Percentiles rank a stretch among this genome's conserved stretches.
Evolutionary conservation across 768 basidiomycete species (phyloP).

Genomic region (Agaricus blazei): DNA sequence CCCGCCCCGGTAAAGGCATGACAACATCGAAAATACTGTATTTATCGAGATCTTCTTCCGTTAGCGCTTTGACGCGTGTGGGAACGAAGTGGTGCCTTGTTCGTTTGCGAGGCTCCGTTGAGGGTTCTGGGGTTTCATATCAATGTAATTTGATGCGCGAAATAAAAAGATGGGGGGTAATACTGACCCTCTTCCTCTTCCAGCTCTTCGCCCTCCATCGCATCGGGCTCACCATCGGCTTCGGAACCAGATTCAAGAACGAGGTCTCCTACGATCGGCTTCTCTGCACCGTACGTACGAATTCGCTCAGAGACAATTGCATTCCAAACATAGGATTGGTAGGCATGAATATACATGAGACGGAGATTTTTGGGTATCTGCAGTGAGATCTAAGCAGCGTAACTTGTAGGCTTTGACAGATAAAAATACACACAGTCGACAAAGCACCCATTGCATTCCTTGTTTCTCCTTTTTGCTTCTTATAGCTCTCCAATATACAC

Average conservation of each 20-base stretch:
- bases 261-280: conserved; percentile 84
- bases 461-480: conserved; percentile 72
- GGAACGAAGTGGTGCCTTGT: conserved; percentile 55
- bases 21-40: conserved; percentile 93
- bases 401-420: not conserved
- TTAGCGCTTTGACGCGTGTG: conserved; percentile 72
- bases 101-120: conserved; percentile 26
- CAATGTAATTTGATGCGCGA: not conserved
- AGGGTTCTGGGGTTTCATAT: no score
- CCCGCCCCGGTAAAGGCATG: conserved; percentile 95
- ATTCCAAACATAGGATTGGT: conserved; percentile 99
- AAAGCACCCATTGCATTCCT: conserved; percentile 85
- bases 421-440: conserved; percentile 55
- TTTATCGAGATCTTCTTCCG: conserved; percentile 69
- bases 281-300: conserved; percentile 64
- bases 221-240: conserved; percentile 26
- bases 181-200: conserved; percentile 27
- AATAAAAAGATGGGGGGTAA: not conserved
- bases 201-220: conserved; percentile 25
- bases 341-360: conserved; percentile 97
- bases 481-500: conserved; percentile 85
- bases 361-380: conserved; percentile 95
- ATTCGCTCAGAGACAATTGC: conserved; percentile 93
- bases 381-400: not conserved
- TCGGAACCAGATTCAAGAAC: conserved; percentile 58